Percentiles rank a stretch among this genome's conserved stretches.
Conservation (phyloP, 768 basidiomycete genomes). For the Flagelloscypha sp. region DNA sequence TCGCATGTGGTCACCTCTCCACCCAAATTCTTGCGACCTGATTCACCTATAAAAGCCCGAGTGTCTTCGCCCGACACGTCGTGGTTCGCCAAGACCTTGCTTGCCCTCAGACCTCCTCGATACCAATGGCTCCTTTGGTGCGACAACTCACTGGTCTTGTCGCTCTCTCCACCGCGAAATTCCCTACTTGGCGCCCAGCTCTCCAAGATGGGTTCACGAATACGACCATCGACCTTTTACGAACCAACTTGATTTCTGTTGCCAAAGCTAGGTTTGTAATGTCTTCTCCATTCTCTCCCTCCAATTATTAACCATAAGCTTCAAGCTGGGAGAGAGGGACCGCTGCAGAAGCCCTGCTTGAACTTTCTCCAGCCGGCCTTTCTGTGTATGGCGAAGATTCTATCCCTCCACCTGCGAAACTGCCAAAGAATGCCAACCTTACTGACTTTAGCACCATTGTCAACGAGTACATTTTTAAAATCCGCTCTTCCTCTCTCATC, state of each 20-base stretch:
- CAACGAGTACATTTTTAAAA: slow-evolving; percentile 21
- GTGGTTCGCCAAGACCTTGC: too few species aligned
- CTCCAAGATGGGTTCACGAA: slow-evolving; percentile 14
- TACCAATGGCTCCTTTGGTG: slow-evolving; percentile 1
- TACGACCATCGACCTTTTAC: slow-evolving; percentile 14
- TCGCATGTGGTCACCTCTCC: too few species aligned
- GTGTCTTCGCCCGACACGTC: too few species aligned
- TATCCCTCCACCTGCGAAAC: slow-evolving; percentile 30
- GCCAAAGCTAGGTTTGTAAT: slow-evolving; percentile 20
- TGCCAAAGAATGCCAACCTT: slow-evolving; percentile 22
- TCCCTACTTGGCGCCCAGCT: too few species aligned
- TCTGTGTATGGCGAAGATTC: slow-evolving; percentile 39
- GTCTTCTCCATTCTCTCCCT: background rate
- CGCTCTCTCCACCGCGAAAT: background rate
- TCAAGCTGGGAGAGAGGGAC: slow-evolving; percentile 54
- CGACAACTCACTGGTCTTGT: background rate
- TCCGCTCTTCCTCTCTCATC: background rate
- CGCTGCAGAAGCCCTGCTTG: slow-evolving; percentile 47
- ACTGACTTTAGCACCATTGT: slow-evolving; percentile 35
- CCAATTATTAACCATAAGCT: background rate
- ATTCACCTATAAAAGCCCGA: too few species aligned
- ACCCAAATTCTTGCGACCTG: too few species aligned
- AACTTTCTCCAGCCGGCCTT: slow-evolving; percentile 39
- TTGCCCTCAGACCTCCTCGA: too few species aligned
- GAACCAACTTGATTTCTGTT: slow-evolving; percentile 16